phyloP scores from a whole-genome alignment of 129 eudicot genomes.

The Helianthus tuberosus region DNA sequence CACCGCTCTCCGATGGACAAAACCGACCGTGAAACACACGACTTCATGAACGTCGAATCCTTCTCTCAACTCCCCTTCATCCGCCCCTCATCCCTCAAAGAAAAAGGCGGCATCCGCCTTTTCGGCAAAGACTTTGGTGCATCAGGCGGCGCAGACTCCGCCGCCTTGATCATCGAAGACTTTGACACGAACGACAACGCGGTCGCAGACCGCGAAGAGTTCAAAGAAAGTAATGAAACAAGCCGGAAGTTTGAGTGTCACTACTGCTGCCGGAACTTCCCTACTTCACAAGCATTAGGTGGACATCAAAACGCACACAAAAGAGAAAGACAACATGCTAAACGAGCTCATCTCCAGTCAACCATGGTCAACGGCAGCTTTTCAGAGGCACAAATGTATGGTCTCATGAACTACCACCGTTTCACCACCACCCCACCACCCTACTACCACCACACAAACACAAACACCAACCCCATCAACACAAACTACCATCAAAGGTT shows the following conservation, averaged over 20 bases:
- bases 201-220: slow-evolving; percentile 23
- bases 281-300: slow-evolving; percentile 98
- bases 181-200: slow-evolving; percentile 24
- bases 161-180: slow-evolving; percentile 17
- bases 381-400: slow-evolving; percentile 56
- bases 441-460: slow-evolving; percentile 49
- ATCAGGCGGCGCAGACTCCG: slow-evolving; percentile 5
- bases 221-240: slow-evolving; percentile 40
- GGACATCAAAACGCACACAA: slow-evolving; percentile 99
- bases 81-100: slow-evolving; percentile 69
- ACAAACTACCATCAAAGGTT: slow-evolving; percentile 26
- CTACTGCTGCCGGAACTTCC: slow-evolving; percentile 95
- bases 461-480: slow-evolving; percentile 14
- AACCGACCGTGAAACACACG: slow-evolving; percentile 64
- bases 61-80: slow-evolving; percentile 98
- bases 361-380: slow-evolving; percentile 51
- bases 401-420: slow-evolving; percentile 62
- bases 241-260: slow-evolving; percentile 91
- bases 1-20: slow-evolving; percentile 52
- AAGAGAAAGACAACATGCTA: slow-evolving; percentile 94
- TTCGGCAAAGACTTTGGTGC: slow-evolving; percentile 79
- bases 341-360: slow-evolving; percentile 89
- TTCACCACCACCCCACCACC: slow-evolving; percentile 37
- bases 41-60: slow-evolving; percentile 96
- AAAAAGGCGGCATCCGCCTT: slow-evolving; percentile 62